Evolutionary conservation across 1,284 basidiomycete species (phyloP).

Genomic region (Mrakiaceae sp.): DNA sequence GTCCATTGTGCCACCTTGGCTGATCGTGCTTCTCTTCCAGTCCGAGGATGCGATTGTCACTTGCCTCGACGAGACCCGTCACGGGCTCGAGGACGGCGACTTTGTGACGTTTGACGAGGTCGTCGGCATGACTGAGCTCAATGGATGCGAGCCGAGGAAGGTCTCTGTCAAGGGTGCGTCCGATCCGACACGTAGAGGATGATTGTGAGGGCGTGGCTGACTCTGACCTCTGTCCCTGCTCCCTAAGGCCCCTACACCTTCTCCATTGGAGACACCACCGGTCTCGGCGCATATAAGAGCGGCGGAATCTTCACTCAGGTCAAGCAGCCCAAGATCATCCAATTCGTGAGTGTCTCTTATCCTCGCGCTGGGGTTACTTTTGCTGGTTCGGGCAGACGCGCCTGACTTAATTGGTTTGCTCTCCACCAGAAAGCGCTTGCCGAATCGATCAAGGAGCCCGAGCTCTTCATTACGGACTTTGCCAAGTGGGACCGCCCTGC

Average conservation of each 20-base stretch:
- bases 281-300: constrained; percentile 63
- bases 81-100: constrained; percentile 95
- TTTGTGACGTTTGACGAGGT: constrained; percentile 97
- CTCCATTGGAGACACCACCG: constrained; percentile 77
- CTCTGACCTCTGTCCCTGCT: no score
- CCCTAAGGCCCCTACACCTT: constrained; percentile 75
- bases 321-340: constrained; percentile 94
- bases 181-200: constrained; percentile 17
- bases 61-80: constrained; percentile 91
- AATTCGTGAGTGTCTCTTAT: constrained; percentile 50
- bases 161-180: constrained; percentile 68
- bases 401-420: no score
- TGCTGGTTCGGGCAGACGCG: no score
- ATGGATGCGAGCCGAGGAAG: constrained; percentile 82
- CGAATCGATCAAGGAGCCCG: constrained; percentile 72
- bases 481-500: constrained; percentile 93
- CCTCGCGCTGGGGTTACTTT: no score
- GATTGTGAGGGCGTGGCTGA: neutral
- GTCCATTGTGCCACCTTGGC: neutral
- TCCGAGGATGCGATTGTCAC: constrained; percentile 84
- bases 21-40: constrained; percentile 34
- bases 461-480: constrained; percentile 91
- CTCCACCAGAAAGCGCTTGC: constrained; percentile 71
- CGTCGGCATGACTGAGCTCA: constrained; percentile 86
- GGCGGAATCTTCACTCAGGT: constrained; percentile 98